A percentile compares a stretch with the other conserved stretches of the same genome.
Evolutionary conservation across 306 rosid genomes (phyloP).

Genomic region (Sesbania bispinosa): DNA sequence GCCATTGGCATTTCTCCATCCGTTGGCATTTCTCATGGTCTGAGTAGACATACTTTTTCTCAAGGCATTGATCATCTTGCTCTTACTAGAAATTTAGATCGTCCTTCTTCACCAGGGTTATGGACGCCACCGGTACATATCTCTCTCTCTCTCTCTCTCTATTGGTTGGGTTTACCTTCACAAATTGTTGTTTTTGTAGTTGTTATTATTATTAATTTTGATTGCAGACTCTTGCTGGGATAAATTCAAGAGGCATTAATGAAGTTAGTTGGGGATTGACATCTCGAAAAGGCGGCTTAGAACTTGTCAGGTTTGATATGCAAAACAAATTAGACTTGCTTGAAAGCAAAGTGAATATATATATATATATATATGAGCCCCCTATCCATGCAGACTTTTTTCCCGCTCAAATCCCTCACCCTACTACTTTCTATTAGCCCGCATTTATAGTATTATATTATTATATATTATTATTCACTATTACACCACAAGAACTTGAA

Average conservation of each 20-base stretch:
- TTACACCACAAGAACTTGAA: no score
- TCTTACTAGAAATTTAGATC: conserved; percentile 45
- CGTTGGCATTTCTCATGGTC: conserved; percentile 48
- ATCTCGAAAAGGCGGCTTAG: conserved; percentile 64
- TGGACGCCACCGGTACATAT: conserved; percentile 66
- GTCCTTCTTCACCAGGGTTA: conserved; percentile 66
- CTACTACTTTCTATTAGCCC: no score
- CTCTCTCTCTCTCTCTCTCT: conserved; percentile 29
- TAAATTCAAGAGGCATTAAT: conserved; percentile 50
- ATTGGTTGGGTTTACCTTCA: conserved; percentile 2
- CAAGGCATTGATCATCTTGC: conserved; percentile 62
- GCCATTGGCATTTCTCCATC: conserved; percentile 33
- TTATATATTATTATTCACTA: no score
- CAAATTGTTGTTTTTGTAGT: neutral
- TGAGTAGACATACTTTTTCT: conserved; percentile 43
- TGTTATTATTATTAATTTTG: conserved; percentile 17
- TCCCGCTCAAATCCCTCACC: no score
- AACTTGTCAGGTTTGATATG: conserved; percentile 70
- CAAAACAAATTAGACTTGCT: conserved; percentile 17
- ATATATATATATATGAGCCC: no score
- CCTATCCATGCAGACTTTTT: no score
- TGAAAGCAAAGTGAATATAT: conserved; percentile 5
- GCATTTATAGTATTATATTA: no score
- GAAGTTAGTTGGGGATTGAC: conserved; percentile 61
- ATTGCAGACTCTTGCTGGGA: conserved; percentile 60